Conservation (phyloP, 1,284 basidiomycete species). For the Pseudozyma thailandica region DNA sequence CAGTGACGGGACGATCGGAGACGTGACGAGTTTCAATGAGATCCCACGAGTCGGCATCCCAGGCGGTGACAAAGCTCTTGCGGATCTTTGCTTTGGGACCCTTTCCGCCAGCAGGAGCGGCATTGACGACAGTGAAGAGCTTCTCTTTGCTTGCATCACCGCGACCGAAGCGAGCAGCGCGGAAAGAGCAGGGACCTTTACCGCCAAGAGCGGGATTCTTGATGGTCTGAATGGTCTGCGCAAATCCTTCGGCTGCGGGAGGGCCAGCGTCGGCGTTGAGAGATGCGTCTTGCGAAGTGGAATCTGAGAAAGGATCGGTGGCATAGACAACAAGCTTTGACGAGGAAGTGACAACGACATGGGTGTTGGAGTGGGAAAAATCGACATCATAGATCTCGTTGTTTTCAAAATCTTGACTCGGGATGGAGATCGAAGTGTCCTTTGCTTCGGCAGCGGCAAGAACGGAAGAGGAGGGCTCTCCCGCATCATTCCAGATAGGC, state of each 20-base stretch:
- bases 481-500: conserved; percentile 42
- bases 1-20: conserved; percentile 62
- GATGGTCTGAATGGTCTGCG: conserved; percentile 58
- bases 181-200: conserved; percentile 57
- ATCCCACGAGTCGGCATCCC: conserved; percentile 64
- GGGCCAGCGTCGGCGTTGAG: conserved; percentile 13
- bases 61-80: conserved; percentile 62
- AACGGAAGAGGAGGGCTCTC: conserved; percentile 29
- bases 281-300: conserved; percentile 11
- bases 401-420: conserved; percentile 44
- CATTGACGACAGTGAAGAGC: conserved; percentile 63
- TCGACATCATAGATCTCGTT: conserved; percentile 64
- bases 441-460: conserved; percentile 38
- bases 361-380: conserved; percentile 60
- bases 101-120: conserved; percentile 40
- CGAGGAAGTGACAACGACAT: conserved; percentile 58
- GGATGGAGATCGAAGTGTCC: conserved; percentile 43
- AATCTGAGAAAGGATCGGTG: conserved; percentile 42
- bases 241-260: conserved; percentile 23
- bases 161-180: conserved; percentile 53
- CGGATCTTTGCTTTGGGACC: conserved; percentile 56
- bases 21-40: conserved; percentile 57
- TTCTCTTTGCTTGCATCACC: conserved; percentile 41
- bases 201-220: conserved; percentile 61
- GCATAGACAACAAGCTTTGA: conserved; percentile 54